phyloP scores from a whole-genome alignment of 2,329 filamentous ascomycete genomes.

The Fonsecaea monophora region DNA sequence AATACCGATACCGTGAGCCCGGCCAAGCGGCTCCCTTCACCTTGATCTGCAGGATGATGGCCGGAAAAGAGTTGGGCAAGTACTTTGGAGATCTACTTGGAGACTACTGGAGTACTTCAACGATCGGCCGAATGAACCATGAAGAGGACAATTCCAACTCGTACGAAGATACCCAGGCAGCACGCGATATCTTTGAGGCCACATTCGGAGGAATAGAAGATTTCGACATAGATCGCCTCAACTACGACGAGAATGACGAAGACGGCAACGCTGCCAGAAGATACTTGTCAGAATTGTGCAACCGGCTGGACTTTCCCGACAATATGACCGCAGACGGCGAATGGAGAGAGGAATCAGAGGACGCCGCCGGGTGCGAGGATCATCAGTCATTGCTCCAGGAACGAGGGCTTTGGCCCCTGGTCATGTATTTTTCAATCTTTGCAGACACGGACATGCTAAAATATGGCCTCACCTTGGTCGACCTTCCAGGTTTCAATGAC shows the following conservation, averaged over 20 bases:
- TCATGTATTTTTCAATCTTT: slow-evolving; percentile 16
- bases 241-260: slow-evolving; percentile 8
- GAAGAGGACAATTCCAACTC: not conserved
- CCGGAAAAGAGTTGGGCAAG: not conserved
- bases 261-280: not conserved
- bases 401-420: slow-evolving; percentile 26
- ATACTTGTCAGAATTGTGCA: not conserved
- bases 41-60: slow-evolving; percentile 3
- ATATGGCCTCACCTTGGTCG: slow-evolving; percentile 20
- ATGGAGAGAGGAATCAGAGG: slow-evolving; percentile 5
- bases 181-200: not conserved
- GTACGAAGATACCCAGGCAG: not conserved
- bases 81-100: not conserved
- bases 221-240: slow-evolving; percentile 9
- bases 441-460: slow-evolving; percentile 13
- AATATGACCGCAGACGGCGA: not conserved
- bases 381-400: slow-evolving; percentile 7
- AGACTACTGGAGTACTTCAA: not conserved
- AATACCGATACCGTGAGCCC: slow-evolving; percentile 9
- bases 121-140: not conserved
- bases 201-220: slow-evolving; percentile 12
- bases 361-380: slow-evolving; percentile 5
- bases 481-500: slow-evolving; percentile 27
- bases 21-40: slow-evolving; percentile 5
- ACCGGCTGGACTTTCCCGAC: not conserved